phyloP scores from a whole-genome alignment of 441 rosid species.

The Flueggea neowawraea region DNA sequence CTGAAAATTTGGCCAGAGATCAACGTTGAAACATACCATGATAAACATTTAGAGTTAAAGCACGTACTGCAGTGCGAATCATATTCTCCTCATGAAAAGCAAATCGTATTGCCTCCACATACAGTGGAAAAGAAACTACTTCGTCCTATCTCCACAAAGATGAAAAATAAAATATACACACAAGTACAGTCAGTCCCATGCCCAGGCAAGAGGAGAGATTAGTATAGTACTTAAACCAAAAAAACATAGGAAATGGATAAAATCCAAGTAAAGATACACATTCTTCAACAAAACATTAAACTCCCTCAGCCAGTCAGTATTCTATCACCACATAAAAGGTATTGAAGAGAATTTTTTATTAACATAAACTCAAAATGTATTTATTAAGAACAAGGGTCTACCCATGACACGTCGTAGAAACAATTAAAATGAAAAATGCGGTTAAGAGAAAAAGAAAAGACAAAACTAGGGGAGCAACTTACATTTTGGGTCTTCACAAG shows the following conservation, averaged over 20 bases:
- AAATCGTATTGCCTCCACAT: conserved; percentile 88
- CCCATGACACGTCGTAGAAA: not conserved
- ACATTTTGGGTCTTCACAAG: conserved; percentile 92
- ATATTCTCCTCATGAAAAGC: conserved; percentile 99
- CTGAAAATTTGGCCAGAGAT: too few species aligned
- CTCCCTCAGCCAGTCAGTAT: too few species aligned
- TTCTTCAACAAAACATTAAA: too few species aligned
- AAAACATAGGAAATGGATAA: too few species aligned
- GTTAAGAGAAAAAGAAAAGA: conserved; percentile 15
- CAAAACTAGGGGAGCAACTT: conserved; percentile 24
- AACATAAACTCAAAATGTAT: too few species aligned
- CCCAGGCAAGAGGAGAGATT: too few species aligned
- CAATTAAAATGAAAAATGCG: not conserved
- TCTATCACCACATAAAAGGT: too few species aligned
- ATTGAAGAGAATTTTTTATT: too few species aligned
- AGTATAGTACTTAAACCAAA: too few species aligned
- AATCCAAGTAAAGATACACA: too few species aligned
- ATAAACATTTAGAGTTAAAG: conserved; percentile 87
- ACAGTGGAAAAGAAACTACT: conserved; percentile 93
- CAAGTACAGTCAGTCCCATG: too few species aligned
- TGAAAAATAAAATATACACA: conserved; percentile 3
- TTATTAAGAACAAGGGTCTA: not conserved
- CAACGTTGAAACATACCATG: conserved; percentile 58
- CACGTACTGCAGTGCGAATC: conserved; percentile 98
- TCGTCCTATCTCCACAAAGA: conserved; percentile 62